Base-by-base conservation (phyloP, 2,329 filamentous ascomycete species). In the Tolypocladium inflatum region DNA sequence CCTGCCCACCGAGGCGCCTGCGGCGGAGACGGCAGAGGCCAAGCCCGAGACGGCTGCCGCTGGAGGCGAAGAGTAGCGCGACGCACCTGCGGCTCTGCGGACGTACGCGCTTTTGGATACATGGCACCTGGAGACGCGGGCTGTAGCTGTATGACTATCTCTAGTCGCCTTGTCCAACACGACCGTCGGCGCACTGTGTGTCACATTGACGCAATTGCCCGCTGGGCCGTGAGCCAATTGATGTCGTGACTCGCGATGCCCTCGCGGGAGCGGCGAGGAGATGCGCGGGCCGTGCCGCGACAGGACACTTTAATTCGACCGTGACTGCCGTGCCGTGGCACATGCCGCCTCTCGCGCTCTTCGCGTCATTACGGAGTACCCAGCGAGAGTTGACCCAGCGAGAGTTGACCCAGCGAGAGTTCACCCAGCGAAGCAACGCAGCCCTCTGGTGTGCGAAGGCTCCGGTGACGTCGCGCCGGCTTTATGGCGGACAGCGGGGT, bases 21-120 rank as follows among this genome's bases (percentile, higher is more conserved):
- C 67, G 33, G 64, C 45, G 6, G 48, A 39, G 43, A 10, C 35
- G 17, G n/a, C 43, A 4, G 66, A 66, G 42, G 63, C 65, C 41
- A 66, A 69, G 61, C 62, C 67, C 51, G 65, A 69, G 60, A 62
- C 66, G 23, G 67, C 66, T 30, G 62, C 67, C 52, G 70, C 64
- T 53, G 68, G 67, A 30, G 68, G 65, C 59, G 65, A 70, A 48
- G 65, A 70, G 60, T 66, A 62, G 62, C 55, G 48, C 41, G 50
- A n/a, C 23, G 37, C 7, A 17, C 13, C 43, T 48, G 23, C 15
- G 23, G 10, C 8, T 35, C 13, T 15, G 48, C 48, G 3, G 48
- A 35, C 9, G 26, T n/a, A 9, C 30, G 26, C 30, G 30, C 19
- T 35, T 35, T 21, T 37, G 48, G 30, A 19, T 35, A 37, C 5